phyloP scores from a whole-genome alignment of 73 alveolate genomes.

The Stentor roeselii region DNA sequence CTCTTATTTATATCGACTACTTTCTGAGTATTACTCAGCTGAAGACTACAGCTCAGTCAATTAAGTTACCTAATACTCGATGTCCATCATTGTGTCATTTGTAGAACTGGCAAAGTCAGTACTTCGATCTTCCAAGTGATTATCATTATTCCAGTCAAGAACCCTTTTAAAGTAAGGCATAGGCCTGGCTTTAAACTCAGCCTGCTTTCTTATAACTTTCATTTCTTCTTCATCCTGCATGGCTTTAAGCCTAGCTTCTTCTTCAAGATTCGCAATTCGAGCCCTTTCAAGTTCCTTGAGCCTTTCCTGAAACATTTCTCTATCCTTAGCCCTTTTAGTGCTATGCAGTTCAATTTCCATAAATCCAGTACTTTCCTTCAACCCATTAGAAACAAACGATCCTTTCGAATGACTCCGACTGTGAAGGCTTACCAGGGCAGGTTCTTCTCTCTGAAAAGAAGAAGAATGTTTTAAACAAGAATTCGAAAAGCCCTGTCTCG shows the following conservation, averaged over 20 bases:
- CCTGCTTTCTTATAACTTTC: not conserved
- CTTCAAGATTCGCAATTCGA: not conserved
- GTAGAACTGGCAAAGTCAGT: no score
- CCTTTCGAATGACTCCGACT: not conserved
- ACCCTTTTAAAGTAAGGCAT: not conserved
- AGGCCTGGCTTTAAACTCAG: conserved; percentile 10
- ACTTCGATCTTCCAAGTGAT: no score
- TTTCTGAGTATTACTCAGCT: conserved; percentile 63
- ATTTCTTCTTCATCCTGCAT: not conserved
- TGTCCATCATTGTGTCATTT: not conserved
- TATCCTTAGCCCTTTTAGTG: not conserved
- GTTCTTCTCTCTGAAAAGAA: no score
- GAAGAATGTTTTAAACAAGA: not conserved
- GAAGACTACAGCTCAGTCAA: conserved; percentile 18
- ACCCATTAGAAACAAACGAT: not conserved
- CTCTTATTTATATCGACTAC: conserved; percentile 75
- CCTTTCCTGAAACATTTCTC: not conserved
- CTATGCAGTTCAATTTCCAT: conserved; percentile 24
- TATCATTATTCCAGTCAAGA: no score
- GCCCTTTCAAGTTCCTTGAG: conserved; percentile 4
- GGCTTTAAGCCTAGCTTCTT: not conserved
- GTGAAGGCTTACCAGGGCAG: no score
- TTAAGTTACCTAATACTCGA: not conserved
- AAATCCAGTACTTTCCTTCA: not conserved
- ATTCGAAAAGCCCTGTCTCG: not conserved